A percentile compares a stretch with the other conserved stretches of the same genome.
Conservation (phyloP, 2,329 filamentous ascomycete genomes). For the Dactylellina leptospora region DNA sequence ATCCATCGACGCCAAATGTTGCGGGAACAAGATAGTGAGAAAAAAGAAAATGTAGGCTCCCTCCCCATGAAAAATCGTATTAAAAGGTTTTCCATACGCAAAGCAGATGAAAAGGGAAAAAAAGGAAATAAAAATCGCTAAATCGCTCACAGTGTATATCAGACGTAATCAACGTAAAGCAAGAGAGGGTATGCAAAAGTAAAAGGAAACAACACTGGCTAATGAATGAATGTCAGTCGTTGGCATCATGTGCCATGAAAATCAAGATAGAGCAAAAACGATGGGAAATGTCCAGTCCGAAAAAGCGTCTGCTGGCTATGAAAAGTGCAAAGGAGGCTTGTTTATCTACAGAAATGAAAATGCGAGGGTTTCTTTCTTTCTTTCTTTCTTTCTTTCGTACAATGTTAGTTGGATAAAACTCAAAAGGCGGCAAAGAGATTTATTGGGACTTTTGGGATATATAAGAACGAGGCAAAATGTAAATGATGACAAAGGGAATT, state of each 20-base stretch:
- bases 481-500: slow-evolving; percentile 34
- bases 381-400: slow-evolving; percentile 37
- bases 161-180: slow-evolving; percentile 39
- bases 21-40: slow-evolving; percentile 7
- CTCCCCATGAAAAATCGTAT: slow-evolving; percentile 35
- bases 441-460: slow-evolving; percentile 52
- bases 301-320: slow-evolving; percentile 36
- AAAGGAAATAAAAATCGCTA: slow-evolving; percentile 39
- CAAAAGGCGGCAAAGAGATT: slow-evolving; percentile 25
- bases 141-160: slow-evolving; percentile 51
- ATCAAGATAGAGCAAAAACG: slow-evolving; percentile 5
- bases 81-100: slow-evolving; percentile 15
- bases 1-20: slow-evolving; percentile 35
- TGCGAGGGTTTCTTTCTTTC: slow-evolving; percentile 2
- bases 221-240: slow-evolving; percentile 41
- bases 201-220: slow-evolving; percentile 2
- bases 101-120: slow-evolving; percentile 3
- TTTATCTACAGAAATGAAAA: slow-evolving; percentile 30
- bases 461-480: slow-evolving; percentile 18
- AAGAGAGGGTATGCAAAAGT: slow-evolving; percentile 2
- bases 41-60: slow-evolving; percentile 2
- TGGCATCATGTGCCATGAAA: slow-evolving; percentile 35
- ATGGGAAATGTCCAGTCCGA: slow-evolving; percentile 8
- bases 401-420: background rate
- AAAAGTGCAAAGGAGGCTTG: slow-evolving; percentile 1